Base-by-base conservation (phyloP, 2,329 filamentous ascomycete species). In the Pseudocercospora fuligena region DNA sequence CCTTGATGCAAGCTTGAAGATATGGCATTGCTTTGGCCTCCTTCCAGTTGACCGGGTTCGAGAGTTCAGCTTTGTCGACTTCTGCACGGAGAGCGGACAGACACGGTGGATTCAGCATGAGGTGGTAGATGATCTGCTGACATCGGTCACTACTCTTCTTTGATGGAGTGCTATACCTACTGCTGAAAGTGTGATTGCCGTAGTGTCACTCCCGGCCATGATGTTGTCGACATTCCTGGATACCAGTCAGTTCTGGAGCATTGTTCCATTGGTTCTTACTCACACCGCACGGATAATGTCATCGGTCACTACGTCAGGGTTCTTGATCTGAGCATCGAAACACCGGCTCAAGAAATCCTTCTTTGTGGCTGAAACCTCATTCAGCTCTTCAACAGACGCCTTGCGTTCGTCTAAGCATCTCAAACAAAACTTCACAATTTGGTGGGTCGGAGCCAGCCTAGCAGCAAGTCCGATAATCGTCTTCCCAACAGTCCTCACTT, bases 1-100 rank as follows among this genome's bases (percentile, higher is more conserved):
- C 73, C 33, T 72, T 70, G 58, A 75, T 74, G 54, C 68, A 70
- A 25, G 69, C 81, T 64, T 81, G 78, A 5, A 83, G 74, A 69
- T 81, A 83, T 0, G 80, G 75, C 71, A 80, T 73, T n/a, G 73
- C 70, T 27, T 76, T 70, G 6, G 76, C 75, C 65, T 80, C 75
- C 21, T 68, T 70, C 16, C 77, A 64, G 7, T 68, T 72, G n/a
- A 78, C 70, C 12, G 72, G 69, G 61, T 75, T 69, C 11, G 12
- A 21, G 11, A 64, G 68, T 8, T 66, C 62, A 2, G 60, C 57
- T 29, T 63, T 46, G 21, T 71, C 69, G 6, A 71, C 4, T 16
- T 70, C 69, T 12, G 29, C 56, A 12, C 72, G 66, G 1, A 80
- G 66, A 14, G 66, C 21, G 4, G 43, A 1, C 11, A 63, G 36